Percentiles rank a stretch among this genome's conserved stretches.
Evolutionary conservation across 805 yeast genomes (phyloP).

Genomic region (Metschnikowia aberdeeniae): DNA sequence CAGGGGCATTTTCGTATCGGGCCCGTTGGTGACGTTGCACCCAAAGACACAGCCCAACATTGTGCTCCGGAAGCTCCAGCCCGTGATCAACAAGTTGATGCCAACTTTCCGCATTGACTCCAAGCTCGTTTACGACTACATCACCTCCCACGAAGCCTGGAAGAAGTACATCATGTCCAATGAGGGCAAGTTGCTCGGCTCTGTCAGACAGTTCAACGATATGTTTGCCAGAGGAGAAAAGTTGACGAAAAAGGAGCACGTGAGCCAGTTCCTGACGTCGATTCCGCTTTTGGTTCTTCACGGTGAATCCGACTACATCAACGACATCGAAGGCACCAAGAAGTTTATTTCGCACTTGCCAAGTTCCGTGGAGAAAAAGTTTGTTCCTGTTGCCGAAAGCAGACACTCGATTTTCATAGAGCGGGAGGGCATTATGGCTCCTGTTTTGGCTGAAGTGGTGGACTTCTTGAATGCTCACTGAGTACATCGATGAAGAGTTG

Average conservation of each 20-base stretch:
- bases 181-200: conserved; percentile 41
- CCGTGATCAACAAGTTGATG: conserved; percentile 31
- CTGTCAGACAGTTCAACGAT: conserved; percentile 59
- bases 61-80: conserved; percentile 38
- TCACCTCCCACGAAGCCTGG: conserved; percentile 50
- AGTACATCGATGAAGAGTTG: background rate
- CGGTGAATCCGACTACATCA: conserved; percentile 61
- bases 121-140: conserved; percentile 48
- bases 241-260: conserved; percentile 37
- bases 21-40: conserved; percentile 58
- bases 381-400: conserved; percentile 29
- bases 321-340: conserved; percentile 47
- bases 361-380: conserved; percentile 29
- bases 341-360: conserved; percentile 36
- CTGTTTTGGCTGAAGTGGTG: conserved; percentile 34
- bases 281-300: conserved; percentile 56
- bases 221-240: conserved; percentile 60
- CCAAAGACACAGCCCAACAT: conserved; percentile 56
- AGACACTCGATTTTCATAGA: conserved; percentile 48
- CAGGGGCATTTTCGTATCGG: conserved; percentile 46
- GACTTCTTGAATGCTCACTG: conserved; percentile 25
- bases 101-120: conserved; percentile 56
- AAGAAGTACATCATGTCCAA: conserved; percentile 38
- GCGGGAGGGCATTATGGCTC: conserved; percentile 35
- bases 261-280: conserved; percentile 31